These are phyloP conservation scores for Nephelium lappaceum DNA, from an alignment of 345 rosid species.

Conservation along the genomic window DNA sequence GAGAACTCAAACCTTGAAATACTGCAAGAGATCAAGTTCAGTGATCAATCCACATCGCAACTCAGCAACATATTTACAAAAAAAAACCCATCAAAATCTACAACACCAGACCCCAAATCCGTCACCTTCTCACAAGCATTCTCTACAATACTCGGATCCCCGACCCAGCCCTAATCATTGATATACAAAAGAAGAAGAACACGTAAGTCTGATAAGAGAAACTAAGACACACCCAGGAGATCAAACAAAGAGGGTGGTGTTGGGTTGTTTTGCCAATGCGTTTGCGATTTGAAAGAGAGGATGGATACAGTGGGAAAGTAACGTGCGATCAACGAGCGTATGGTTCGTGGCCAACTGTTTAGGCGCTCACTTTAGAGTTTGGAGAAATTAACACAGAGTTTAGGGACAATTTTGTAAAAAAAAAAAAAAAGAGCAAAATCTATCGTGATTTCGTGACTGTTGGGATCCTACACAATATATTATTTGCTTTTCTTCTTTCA, in stretches of 20 bases:
- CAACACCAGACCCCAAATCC: slow-evolving; percentile 24
- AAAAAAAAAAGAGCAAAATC: background rate
- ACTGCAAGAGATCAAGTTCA: slow-evolving; percentile 16
- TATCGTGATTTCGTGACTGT: background rate
- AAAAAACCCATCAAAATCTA: slow-evolving; percentile 9
- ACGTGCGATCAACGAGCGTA: background rate
- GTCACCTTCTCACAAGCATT: slow-evolving; percentile 32
- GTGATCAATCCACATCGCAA: slow-evolving; percentile 23
- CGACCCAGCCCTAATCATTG: background rate
- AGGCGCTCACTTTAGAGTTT: background rate
- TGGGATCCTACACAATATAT: background rate
- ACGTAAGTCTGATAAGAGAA: background rate
- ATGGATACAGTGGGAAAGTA: background rate
- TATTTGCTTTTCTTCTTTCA: background rate
- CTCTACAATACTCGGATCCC: slow-evolving; percentile 9
- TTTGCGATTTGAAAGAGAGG: background rate
- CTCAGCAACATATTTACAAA: background rate
- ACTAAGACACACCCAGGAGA: background rate
- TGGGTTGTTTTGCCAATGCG: background rate
- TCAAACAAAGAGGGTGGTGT: background rate
- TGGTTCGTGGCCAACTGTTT: background rate
- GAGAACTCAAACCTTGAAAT: slow-evolving; percentile 21
- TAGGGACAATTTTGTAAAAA: background rate
- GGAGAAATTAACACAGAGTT: background rate
- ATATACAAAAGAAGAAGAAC: background rate